Conservation (phyloP, 345 rosid species). For the Citropsis articulata region DNA sequence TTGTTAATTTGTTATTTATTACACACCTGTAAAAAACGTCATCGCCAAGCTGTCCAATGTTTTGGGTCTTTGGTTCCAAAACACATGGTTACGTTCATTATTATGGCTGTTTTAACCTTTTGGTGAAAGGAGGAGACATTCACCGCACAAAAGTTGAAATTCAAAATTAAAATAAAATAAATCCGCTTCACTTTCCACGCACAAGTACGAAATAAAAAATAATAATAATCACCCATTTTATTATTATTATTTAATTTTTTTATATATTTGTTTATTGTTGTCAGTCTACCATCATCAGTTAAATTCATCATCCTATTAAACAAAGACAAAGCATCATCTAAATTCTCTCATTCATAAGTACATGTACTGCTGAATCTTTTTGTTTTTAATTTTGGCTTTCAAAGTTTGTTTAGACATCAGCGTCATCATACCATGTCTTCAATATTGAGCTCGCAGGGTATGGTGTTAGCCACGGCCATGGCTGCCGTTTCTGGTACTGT, state of each 20-base stretch:
- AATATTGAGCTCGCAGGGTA: slow-evolving; percentile 50
- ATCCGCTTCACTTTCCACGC: neutral
- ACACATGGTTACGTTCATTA: neutral
- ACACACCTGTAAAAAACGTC: no score
- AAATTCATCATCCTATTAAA: neutral
- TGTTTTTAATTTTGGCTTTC: neutral
- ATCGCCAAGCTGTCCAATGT: no score
- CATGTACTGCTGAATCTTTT: neutral
- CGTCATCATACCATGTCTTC: slow-evolving; percentile 37
- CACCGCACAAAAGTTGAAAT: neutral
- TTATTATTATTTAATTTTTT: neutral
- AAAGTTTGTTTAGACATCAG: neutral
- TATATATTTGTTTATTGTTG: neutral
- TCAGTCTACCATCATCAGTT: neutral
- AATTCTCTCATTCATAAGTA: neutral
- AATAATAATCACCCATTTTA: neutral
- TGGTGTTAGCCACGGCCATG: slow-evolving; percentile 72
- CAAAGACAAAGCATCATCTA: no score
- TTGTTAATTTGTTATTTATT: no score
- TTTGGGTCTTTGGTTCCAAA: neutral
- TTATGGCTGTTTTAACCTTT: neutral
- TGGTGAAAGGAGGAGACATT: neutral
- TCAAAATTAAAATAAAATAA: neutral
- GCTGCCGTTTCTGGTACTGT: slow-evolving; percentile 80
- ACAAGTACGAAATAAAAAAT: neutral